phyloP scores from a whole-genome alignment of 192 early-diverging fungal genomes.

The Chytriomyces sp. region DNA sequence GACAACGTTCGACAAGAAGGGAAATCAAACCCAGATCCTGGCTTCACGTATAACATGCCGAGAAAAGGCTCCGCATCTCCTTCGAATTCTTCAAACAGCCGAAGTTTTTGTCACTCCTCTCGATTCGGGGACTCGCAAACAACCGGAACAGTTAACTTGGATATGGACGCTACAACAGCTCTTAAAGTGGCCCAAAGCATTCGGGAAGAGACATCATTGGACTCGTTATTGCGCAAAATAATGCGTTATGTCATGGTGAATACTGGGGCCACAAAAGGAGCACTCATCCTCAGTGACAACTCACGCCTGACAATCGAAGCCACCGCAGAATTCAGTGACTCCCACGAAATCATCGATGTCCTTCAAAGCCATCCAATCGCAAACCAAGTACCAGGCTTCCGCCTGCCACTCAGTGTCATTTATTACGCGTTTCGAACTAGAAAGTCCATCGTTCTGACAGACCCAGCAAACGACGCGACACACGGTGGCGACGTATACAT shows the following conservation, averaged over 20 bases:
- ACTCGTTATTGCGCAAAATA: slow-evolving; percentile 45
- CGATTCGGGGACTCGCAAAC: slow-evolving; percentile 23
- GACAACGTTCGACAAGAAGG: background rate
- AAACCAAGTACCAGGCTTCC: slow-evolving; percentile 21
- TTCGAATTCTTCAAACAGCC: background rate
- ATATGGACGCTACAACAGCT: slow-evolving; percentile 55
- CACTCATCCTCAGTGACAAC: slow-evolving; percentile 39
- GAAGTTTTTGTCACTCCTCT: slow-evolving; percentile 1
- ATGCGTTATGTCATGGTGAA: slow-evolving; percentile 51
- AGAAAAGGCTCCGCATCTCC: background rate
- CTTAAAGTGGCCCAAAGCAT: slow-evolving; percentile 53
- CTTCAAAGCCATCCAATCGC: slow-evolving; percentile 31
- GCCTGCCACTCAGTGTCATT: slow-evolving; percentile 42
- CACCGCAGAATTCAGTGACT: slow-evolving; percentile 35
- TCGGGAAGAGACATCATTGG: slow-evolving; percentile 50
- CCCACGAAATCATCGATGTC: slow-evolving; percentile 33
- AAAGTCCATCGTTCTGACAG: slow-evolving; percentile 45
- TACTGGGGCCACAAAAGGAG: slow-evolving; percentile 48
- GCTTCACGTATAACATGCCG: background rate
- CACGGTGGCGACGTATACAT: slow-evolving; percentile 50
- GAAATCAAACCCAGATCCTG: background rate
- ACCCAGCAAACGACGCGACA: slow-evolving; percentile 38
- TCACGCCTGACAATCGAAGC: slow-evolving; percentile 43
- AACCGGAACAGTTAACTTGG: slow-evolving; percentile 25
- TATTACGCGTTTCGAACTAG: slow-evolving; percentile 46